Evolutionary conservation across 352 stramenopile genomes (phyloP).

Genomic region (Globisporangium radiosum): DNA sequence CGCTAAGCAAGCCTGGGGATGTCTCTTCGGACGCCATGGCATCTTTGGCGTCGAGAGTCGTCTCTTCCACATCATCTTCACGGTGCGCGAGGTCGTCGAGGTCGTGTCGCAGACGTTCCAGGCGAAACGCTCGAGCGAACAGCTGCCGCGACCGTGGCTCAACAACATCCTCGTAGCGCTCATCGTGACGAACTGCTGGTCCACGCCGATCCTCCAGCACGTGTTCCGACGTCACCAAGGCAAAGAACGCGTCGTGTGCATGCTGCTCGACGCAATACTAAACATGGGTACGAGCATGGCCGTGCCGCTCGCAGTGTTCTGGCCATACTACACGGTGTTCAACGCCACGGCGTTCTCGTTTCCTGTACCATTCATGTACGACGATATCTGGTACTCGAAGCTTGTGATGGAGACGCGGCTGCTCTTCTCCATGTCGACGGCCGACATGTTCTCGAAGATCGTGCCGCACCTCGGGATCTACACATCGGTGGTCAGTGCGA

Average conservation of each 20-base stretch:
- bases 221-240: conserved; percentile 1
- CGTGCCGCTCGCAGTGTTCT: conserved; percentile 7
- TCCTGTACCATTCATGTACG: conserved; percentile 11
- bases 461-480: conserved; percentile 21
- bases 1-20: too few relatives aligned
- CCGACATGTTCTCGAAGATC: conserved; percentile 17
- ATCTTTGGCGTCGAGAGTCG: too few relatives aligned
- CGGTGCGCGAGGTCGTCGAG: conserved; percentile 13
- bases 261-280: conserved; percentile 7
- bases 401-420: conserved; percentile 20
- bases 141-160: conserved; percentile 5
- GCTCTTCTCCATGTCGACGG: conserved; percentile 11
- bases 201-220: conserved; percentile 5
- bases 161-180: conserved; percentile 10
- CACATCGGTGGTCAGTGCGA: conserved; percentile 4
- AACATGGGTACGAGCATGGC: conserved; percentile 10
- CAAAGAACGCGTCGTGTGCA: conserved; percentile 3
- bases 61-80: too few relatives aligned
- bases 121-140: conserved; percentile 4
- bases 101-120: conserved; percentile 13
- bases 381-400: conserved; percentile 15
- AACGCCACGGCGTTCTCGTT: conserved; percentile 11
- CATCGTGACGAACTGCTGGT: conserved; percentile 10
- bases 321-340: conserved; percentile 8
- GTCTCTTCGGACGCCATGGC: too few relatives aligned